Evolutionary conservation across 768 basidiomycete species (phyloP).

Genomic region (Tubosaeta sp.): DNA sequence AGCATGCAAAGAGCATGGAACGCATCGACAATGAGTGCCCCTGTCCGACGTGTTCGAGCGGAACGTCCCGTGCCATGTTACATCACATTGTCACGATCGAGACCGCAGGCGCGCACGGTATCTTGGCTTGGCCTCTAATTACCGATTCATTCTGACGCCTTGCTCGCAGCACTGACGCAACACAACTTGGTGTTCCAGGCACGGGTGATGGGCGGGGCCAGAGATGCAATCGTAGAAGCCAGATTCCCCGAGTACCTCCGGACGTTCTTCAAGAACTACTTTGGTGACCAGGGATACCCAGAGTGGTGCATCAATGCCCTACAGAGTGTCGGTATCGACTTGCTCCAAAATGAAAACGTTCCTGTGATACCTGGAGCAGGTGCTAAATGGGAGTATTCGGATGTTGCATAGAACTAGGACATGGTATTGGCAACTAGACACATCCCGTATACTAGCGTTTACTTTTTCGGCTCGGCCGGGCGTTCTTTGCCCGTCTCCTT

Average conservation of each 20-base stretch:
- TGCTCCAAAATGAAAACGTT: constrained; percentile 52
- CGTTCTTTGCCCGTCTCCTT: constrained; percentile 72
- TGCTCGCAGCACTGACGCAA: constrained; percentile 61
- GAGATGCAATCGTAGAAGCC: constrained; percentile 75
- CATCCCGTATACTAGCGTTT: constrained; percentile 17
- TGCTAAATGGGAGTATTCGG: constrained; percentile 79
- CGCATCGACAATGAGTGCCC: constrained; percentile 77
- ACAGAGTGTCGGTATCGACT: constrained; percentile 76
- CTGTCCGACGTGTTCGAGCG: constrained; percentile 76
- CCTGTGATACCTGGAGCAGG: constrained; percentile 58
- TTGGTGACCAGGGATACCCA: constrained; percentile 73
- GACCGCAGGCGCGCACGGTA: constrained; percentile 84
- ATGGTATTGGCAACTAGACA: not conserved
- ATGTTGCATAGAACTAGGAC: constrained; percentile 23
- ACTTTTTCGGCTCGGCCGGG: constrained; percentile 52
- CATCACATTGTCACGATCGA: constrained; percentile 76
- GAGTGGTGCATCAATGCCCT: constrained; percentile 88
- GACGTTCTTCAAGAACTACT: constrained; percentile 75
- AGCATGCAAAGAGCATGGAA: constrained; percentile 63
- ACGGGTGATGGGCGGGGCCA: constrained; percentile 78
- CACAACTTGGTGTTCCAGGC: constrained; percentile 88
- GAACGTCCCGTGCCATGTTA: constrained; percentile 68
- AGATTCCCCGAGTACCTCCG: constrained; percentile 75
- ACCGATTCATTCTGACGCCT: constrained; percentile 13
- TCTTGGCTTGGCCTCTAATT: constrained; percentile 20